Conservation (phyloP, 1,139 yeast genomes). For the Hyphopichia burtonii region DNA sequence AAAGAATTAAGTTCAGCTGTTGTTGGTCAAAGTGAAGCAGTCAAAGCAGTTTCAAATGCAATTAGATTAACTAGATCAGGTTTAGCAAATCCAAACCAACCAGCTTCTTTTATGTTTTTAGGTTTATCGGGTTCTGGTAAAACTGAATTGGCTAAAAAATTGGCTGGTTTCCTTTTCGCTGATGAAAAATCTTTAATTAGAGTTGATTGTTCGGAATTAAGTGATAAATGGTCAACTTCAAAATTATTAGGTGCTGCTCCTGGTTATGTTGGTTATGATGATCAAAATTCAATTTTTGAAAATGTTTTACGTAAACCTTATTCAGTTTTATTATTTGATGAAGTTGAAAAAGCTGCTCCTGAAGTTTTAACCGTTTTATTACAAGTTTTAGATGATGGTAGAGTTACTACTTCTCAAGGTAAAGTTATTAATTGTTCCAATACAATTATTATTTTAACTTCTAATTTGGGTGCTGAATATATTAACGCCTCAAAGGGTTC, state of each 20-base stretch:
- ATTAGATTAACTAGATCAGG: slow-evolving; percentile 95
- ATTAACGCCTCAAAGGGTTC: slow-evolving; percentile 69
- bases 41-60: slow-evolving; percentile 93
- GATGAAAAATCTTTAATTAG: slow-evolving; percentile 96
- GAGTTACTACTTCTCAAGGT: slow-evolving; percentile 92
- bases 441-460: slow-evolving; percentile 92
- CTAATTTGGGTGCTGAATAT: slow-evolving; percentile 93
- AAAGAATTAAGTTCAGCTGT: slow-evolving; percentile 76
- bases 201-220: slow-evolving; percentile 94
- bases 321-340: slow-evolving; percentile 92
- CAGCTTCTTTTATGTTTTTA: slow-evolving; percentile 90
- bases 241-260: slow-evolving; percentile 97
- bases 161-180: slow-evolving; percentile 92
- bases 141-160: slow-evolving; percentile 94
- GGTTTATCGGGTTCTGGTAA: slow-evolving; percentile 98
- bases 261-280: slow-evolving; percentile 97
- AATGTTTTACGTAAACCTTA: slow-evolving; percentile 90
- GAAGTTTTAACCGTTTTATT: slow-evolving; percentile 89
- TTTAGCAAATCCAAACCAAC: slow-evolving; percentile 91
- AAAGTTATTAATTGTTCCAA: slow-evolving; percentile 91
- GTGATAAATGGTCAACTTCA: slow-evolving; percentile 94
- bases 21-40: slow-evolving; percentile 96
- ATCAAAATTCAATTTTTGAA: slow-evolving; percentile 94
- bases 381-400: slow-evolving; percentile 94
- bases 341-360: slow-evolving; percentile 99